Percentiles rank a stretch among this genome's conserved stretches.
Conservation (phyloP, 2,329 filamentous ascomycete genomes). For the Lachnellula subtilissima region DNA sequence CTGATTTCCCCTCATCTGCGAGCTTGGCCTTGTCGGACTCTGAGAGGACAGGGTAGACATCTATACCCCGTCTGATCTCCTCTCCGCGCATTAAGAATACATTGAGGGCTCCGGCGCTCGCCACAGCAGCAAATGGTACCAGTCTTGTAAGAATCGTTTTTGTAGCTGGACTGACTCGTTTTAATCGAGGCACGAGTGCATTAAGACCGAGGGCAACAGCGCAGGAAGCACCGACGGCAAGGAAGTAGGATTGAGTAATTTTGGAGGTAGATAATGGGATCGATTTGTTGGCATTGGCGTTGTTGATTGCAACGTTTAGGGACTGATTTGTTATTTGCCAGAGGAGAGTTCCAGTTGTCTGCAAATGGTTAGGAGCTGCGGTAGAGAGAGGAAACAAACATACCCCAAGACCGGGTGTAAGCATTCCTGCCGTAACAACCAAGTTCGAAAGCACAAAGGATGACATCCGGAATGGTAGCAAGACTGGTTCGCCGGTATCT, state of each 20-base stretch:
- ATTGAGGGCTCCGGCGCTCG: constrained; percentile 84
- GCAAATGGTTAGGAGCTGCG: constrained; percentile 9
- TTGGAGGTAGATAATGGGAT: constrained; percentile 77
- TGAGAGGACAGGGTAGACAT: constrained; percentile 79
- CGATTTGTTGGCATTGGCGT: constrained; percentile 96
- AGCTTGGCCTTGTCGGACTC: constrained; percentile 60
- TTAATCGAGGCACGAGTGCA: constrained; percentile 79
- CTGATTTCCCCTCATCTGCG: constrained; percentile 53
- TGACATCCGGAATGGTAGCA: constrained; percentile 97
- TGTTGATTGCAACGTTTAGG: constrained; percentile 97
- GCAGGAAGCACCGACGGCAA: constrained; percentile 90
- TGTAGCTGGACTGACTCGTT: constrained; percentile 68
- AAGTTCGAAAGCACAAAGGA: constrained; percentile 90
- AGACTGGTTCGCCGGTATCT: constrained; percentile 91
- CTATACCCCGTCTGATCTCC: constrained; percentile 89
- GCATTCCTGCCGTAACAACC: constrained; percentile 93
- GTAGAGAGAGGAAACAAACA: constrained; percentile 20
- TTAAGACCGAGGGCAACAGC: constrained; percentile 91
- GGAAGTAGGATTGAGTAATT: constrained; percentile 82
- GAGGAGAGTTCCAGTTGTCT: constrained; percentile 78
- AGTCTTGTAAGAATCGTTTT: constrained; percentile 76
- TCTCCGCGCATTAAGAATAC: constrained; percentile 97
- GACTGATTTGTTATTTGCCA: constrained; percentile 98
- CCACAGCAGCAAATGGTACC: constrained; percentile 93
- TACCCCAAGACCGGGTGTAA: constrained; percentile 79